Conservation (phyloP, 352 stramenopile species). For the Globisporangium iwayamae region DNA sequence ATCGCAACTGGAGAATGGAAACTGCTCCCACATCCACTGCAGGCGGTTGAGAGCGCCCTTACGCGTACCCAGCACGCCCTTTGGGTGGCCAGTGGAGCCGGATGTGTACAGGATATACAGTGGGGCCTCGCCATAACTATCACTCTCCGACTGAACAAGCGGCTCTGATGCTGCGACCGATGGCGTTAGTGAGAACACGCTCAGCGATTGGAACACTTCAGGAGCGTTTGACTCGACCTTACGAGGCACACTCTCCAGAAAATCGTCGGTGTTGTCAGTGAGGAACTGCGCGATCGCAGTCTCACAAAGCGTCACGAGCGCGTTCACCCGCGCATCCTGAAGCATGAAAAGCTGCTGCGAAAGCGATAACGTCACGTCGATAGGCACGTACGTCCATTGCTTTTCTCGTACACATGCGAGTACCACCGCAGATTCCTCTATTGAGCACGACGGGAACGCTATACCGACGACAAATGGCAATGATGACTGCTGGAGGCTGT, state of each 20-base stretch:
- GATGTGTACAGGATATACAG: slow-evolving; percentile 66
- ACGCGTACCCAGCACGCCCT: slow-evolving; percentile 48
- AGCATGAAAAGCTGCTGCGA: slow-evolving; percentile 28
- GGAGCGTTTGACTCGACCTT: not conserved
- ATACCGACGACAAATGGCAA: slow-evolving; percentile 28
- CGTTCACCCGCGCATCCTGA: slow-evolving; percentile 16
- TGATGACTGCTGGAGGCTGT: not conserved
- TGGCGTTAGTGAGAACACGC: slow-evolving; percentile 16
- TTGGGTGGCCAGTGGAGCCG: slow-evolving; percentile 39
- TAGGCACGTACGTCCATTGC: slow-evolving; percentile 40
- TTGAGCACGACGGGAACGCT: slow-evolving; percentile 36
- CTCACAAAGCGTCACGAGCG: slow-evolving; percentile 28
- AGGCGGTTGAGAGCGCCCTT: slow-evolving; percentile 36
- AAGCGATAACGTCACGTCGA: slow-evolving; percentile 35
- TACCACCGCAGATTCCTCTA: slow-evolving; percentile 45
- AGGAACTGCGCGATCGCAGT: slow-evolving; percentile 24
- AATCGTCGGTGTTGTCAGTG: not conserved
- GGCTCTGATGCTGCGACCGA: not conserved
- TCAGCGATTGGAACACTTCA: slow-evolving; percentile 19
- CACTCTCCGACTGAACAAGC: too few relatives aligned
- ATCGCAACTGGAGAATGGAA: slow-evolving; percentile 26
- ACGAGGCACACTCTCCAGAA: not conserved
- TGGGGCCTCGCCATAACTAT: slow-evolving; percentile 8
- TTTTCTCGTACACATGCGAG: slow-evolving; percentile 27
- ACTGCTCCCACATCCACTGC: slow-evolving; percentile 40